Percentiles rank a stretch among this genome's conserved stretches.
These are phyloP conservation scores for Hymenoscyphus fructigenus DNA, from an alignment of 2,329 filamentous ascomycete genomes.

Conservation along the genomic window DNA sequence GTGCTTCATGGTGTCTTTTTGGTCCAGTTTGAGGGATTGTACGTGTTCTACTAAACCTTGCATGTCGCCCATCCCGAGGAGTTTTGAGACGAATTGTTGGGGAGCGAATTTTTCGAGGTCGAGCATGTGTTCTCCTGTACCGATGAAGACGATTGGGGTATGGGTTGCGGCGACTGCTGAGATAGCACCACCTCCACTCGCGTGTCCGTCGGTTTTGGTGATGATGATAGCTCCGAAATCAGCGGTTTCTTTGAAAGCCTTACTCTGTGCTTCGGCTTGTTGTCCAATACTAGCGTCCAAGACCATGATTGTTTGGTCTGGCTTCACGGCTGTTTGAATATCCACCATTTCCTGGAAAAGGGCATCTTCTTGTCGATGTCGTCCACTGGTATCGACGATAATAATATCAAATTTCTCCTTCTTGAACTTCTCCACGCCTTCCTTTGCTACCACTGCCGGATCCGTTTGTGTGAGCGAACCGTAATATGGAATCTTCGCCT, in stretches of 20 bases:
- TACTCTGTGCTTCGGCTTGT: constrained; percentile 88
- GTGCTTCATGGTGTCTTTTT: constrained; percentile 99
- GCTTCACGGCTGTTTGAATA: constrained; percentile 85
- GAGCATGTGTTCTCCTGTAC: constrained; percentile 95
- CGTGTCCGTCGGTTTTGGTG: constrained; percentile 96
- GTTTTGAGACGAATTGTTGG: constrained; percentile 87
- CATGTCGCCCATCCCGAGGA: constrained; percentile 97
- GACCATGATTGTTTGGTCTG: constrained; percentile 98
- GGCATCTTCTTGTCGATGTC: constrained; percentile 91
- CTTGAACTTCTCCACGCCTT: constrained; percentile 98
- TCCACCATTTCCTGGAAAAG: constrained; percentile 98
- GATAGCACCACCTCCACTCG: constrained; percentile 93
- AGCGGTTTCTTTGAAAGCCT: constrained; percentile 95
- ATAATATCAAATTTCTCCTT: constrained; percentile 98
- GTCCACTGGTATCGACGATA: constrained; percentile 94
- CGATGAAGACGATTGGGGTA: constrained; percentile 96
- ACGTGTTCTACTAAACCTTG: constrained; percentile 94
- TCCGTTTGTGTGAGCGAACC: constrained; percentile 96
- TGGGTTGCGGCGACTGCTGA: constrained; percentile 95
- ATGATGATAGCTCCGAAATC: constrained; percentile 99
- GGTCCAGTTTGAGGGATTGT: constrained; percentile 90
- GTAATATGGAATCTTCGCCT: constrained; percentile 98
- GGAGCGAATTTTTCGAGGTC: constrained; percentile 92
- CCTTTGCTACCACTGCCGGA: constrained; percentile 86
- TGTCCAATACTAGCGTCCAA: constrained; percentile 96